Conservation (phyloP, 1,139 yeast species). For the Geotrichum cucujoidarum region DNA sequence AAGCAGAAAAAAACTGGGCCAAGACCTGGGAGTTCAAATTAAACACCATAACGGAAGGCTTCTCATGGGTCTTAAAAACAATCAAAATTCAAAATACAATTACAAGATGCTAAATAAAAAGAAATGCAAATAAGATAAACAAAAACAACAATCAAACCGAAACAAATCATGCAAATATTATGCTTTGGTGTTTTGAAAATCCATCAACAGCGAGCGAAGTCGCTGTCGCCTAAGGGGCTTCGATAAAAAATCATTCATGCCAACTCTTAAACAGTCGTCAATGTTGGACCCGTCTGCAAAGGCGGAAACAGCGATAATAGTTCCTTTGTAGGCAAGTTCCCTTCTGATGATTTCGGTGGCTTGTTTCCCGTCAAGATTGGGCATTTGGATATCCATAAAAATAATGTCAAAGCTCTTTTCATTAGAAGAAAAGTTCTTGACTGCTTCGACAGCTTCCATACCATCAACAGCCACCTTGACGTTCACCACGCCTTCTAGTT, state of each 20-base stretch:
- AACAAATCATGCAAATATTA: not conserved
- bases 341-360: slow-evolving; percentile 71
- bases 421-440: slow-evolving; percentile 26
- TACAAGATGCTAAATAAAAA: too few relatives aligned
- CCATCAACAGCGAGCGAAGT: slow-evolving; percentile 25
- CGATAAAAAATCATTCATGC: slow-evolving; percentile 86
- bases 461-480: slow-evolving; percentile 87
- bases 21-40: too few relatives aligned
- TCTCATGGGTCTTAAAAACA: too few relatives aligned
- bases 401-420: slow-evolving; percentile 52
- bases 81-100: too few relatives aligned
- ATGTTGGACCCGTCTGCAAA: slow-evolving; percentile 91
- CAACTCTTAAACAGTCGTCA: slow-evolving; percentile 73
- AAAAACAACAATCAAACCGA: too few relatives aligned
- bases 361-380: slow-evolving; percentile 78
- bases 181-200: not conserved
- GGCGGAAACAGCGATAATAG: slow-evolving; percentile 91
- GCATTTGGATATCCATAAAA: slow-evolving; percentile 98
- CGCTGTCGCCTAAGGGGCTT: slow-evolving; percentile 69
- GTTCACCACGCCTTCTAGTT: slow-evolving; percentile 70
- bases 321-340: slow-evolving; percentile 54
- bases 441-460: slow-evolving; percentile 71
- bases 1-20: too few relatives aligned
- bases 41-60: too few relatives aligned
- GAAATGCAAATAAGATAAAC: not conserved